A percentile compares a stretch with the other conserved stretches of the same genome.
Evolutionary conservation across 306 rosid species (phyloP).

Genomic region (Hylodesmum podocarpum): DNA sequence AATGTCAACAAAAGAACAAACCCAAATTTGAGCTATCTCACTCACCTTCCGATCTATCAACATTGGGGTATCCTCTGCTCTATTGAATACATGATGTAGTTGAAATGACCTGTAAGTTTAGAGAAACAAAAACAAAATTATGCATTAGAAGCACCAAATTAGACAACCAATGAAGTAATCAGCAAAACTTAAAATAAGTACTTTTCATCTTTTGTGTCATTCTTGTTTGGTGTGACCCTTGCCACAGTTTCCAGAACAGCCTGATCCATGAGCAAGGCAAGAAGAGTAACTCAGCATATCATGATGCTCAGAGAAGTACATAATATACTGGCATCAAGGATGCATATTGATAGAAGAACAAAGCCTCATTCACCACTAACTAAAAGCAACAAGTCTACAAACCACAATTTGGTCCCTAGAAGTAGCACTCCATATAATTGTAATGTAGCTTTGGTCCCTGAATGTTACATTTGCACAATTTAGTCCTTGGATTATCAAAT

Average conservation of each 20-base stretch:
- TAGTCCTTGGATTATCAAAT: too few relatives aligned
- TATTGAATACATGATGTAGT: slow-evolving; percentile 76
- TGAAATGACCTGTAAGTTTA: slow-evolving; percentile 62
- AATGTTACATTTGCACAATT: too few relatives aligned
- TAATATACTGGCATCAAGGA: background rate
- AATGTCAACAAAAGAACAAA: slow-evolving; percentile 9
- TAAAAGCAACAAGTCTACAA: background rate
- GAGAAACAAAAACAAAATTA: slow-evolving; percentile 25
- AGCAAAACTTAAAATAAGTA: slow-evolving; percentile 46
- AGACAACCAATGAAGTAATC: background rate
- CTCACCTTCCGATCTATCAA: slow-evolving; percentile 94
- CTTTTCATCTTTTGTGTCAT: slow-evolving; percentile 96
- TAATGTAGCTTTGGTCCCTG: too few relatives aligned
- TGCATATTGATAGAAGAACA: background rate
- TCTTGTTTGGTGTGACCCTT: slow-evolving; percentile 92
- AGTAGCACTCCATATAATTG: too few relatives aligned
- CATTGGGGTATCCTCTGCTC: slow-evolving; percentile 93
- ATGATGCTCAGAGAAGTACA: slow-evolving; percentile 7
- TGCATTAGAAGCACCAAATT: slow-evolving; percentile 1
- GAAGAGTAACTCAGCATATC: slow-evolving; percentile 28
- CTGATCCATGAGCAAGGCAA: slow-evolving; percentile 56
- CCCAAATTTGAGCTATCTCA: slow-evolving; percentile 35
- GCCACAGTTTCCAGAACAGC: slow-evolving; percentile 98
- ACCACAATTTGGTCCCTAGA: too few relatives aligned
- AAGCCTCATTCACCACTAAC: slow-evolving; percentile 22